These are phyloP conservation scores for Isoetes taiwanensis DNA, from an alignment of 75 land plant species.

Conservation along the genomic window DNA sequence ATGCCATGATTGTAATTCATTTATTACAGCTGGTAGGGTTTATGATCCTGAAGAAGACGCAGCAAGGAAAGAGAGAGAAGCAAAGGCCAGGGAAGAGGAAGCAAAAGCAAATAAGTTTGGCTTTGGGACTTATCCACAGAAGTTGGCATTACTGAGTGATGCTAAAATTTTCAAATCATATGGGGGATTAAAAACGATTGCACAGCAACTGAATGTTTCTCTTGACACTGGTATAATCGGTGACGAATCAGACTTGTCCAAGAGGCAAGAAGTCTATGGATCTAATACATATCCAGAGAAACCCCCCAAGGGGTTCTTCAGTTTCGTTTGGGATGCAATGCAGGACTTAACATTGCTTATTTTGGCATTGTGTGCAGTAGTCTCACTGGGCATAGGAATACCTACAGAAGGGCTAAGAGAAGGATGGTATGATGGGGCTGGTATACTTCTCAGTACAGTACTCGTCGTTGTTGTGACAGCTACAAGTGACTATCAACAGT, in stretches of 20 bases:
- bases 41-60: too few species aligned
- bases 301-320: conserved; percentile 51
- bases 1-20: too few species aligned
- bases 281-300: conserved; percentile 57
- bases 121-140: conserved; percentile 53
- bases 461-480: conserved; percentile 88
- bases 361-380: conserved; percentile 61
- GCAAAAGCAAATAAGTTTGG: conserved; percentile 53
- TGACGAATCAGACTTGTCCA: conserved; percentile 15
- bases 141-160: conserved; percentile 54
- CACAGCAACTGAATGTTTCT: background rate
- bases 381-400: conserved; percentile 68
- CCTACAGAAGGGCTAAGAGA: conserved; percentile 67
- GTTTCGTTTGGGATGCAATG: conserved; percentile 90
- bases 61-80: too few species aligned
- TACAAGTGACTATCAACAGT: conserved; percentile 84
- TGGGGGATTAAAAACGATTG: background rate
- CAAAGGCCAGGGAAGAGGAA: too few species aligned
- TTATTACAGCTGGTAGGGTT: too few species aligned
- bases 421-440: conserved; percentile 94
- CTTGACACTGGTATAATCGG: conserved; percentile 27
- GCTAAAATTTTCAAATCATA: conserved; percentile 39
- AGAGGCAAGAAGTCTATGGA: conserved; percentile 54
- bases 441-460: conserved; percentile 70
- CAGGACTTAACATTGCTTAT: conserved; percentile 82